Percentiles rank a stretch among this genome's conserved stretches.
Conservation (phyloP, 129 eudicot genomes). For the Ambrosia artemisiifolia region DNA sequence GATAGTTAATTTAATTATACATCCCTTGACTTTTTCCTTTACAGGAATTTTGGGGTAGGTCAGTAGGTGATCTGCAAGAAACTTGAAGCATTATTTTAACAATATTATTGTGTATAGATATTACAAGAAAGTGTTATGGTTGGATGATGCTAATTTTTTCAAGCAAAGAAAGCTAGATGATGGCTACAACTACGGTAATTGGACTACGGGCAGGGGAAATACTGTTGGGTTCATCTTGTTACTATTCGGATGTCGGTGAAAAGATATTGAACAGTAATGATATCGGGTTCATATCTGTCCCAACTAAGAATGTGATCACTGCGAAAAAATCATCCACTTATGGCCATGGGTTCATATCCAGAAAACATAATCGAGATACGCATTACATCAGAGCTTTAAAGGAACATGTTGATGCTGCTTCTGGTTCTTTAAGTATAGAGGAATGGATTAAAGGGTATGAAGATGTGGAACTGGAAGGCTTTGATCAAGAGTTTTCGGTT, state of each 20-base stretch:
- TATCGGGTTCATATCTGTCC: conserved; percentile 26
- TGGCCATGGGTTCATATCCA: conserved; percentile 39
- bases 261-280: conserved; percentile 47
- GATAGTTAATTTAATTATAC: not conserved
- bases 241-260: conserved; percentile 67
- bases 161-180: conserved; percentile 40
- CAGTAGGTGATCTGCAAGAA: conserved; percentile 1
- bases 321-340: conserved; percentile 46
- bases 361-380: conserved; percentile 25
- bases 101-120: not conserved
- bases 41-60: conserved; percentile 3
- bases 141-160: conserved; percentile 18
- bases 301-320: conserved; percentile 46
- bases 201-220: conserved; percentile 88
- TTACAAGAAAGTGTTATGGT: conserved; percentile 15
- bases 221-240: conserved; percentile 56
- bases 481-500: conserved; percentile 41
- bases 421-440: conserved; percentile 37
- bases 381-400: conserved; percentile 61
- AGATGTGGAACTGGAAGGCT: conserved; percentile 28
- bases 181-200: conserved; percentile 83
- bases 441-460: conserved; percentile 41
- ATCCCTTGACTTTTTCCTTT: conserved; percentile 6
- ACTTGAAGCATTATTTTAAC: not conserved
- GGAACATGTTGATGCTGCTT: conserved; percentile 50